Base-by-base conservation (phyloP, 2,329 filamentous ascomycete genomes). In the Taxawa tesnikishii region DNA sequence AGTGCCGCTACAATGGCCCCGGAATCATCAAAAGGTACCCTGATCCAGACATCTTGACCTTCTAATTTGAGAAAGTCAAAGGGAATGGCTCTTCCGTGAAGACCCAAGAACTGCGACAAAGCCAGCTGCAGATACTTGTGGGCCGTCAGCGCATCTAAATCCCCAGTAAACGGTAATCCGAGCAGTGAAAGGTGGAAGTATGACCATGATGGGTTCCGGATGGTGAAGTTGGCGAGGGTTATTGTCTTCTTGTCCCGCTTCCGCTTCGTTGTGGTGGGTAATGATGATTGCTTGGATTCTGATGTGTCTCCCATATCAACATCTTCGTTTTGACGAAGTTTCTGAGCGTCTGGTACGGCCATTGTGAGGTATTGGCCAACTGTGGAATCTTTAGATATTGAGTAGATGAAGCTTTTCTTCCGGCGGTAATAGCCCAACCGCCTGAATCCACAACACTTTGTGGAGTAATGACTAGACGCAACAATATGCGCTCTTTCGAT, bases 51-150 rank as follows among this genome's bases (percentile, higher is more conserved):
- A 29, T 73, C 62, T 5, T 48, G 45, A 2, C 58, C 63, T 3
- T 70, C 56, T 0, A 76, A 59, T 43, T 75, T 73, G 19, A 88
- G 64, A 13, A 87, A 72, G 47, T 88, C 83, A 34, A 85, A 49
- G 1, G 75, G 59, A 3, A 87, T 75, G 8, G 72, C 73, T 2
- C 66, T 58, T 8, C 83, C 83, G 0, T 72, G 75, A 12, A 73
- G 56, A 13, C 83, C 83, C 2, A 88, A 68, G 45, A 82, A 85
- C 39, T 79, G 70, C 1, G 62, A 62, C 6, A 88, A 59, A 0
- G 80, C 75, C 1, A 67, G 54, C 2, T 68, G 71, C 43, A 80
- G 70, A 47, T 80, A 75, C 0, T 73, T 62, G 19, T 71, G 72
- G 12, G 70, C 63, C 23, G 75, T 75, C 3, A 84, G 57, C 3